Evolutionary conservation across 2,329 filamentous ascomycete genomes (phyloP).

Genomic region (Paraphoma sp.): DNA sequence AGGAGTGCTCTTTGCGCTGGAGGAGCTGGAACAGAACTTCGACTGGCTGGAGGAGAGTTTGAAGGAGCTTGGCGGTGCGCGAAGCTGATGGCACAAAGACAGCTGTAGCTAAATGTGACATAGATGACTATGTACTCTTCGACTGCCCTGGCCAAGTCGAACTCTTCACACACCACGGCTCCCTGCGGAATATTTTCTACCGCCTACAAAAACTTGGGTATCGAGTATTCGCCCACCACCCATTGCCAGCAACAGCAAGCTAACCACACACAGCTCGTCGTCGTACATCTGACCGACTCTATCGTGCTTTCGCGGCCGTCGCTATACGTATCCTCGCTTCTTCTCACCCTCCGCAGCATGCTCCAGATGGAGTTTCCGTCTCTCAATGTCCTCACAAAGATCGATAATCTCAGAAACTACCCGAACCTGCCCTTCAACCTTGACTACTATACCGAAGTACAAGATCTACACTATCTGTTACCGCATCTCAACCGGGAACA

Average conservation of each 20-base stretch:
- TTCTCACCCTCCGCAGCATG: conserved; percentile 94
- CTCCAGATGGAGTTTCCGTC: conserved; percentile 97
- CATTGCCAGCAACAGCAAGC: conserved; percentile 18
- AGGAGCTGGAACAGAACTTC: conserved; percentile 92
- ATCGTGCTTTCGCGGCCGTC: conserved; percentile 93
- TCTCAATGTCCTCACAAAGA: conserved; percentile 95
- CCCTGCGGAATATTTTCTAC: conserved; percentile 89
- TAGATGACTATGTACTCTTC: conserved; percentile 90
- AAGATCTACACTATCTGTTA: conserved; percentile 85
- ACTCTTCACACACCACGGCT: conserved; percentile 93
- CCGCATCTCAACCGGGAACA: conserved; percentile 81
- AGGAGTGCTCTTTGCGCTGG: conserved; percentile 88
- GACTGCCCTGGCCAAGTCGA: conserved; percentile 98
- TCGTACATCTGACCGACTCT: conserved; percentile 91
- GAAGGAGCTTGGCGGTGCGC: conserved; percentile 70
- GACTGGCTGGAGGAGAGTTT: conserved; percentile 88
- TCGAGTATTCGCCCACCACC: conserved; percentile 68
- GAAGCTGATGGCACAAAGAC: neutral
- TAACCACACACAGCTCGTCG: conserved; percentile 74
- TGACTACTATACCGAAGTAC: conserved; percentile 96
- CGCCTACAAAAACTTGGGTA: conserved; percentile 89
- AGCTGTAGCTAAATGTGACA: conserved; percentile 13
- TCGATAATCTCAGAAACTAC: conserved; percentile 89
- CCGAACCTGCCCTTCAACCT: conserved; percentile 91
- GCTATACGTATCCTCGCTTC: conserved; percentile 90